phyloP scores from a whole-genome alignment of 2,329 filamentous ascomycete species.

The Ramularia endophylla region DNA sequence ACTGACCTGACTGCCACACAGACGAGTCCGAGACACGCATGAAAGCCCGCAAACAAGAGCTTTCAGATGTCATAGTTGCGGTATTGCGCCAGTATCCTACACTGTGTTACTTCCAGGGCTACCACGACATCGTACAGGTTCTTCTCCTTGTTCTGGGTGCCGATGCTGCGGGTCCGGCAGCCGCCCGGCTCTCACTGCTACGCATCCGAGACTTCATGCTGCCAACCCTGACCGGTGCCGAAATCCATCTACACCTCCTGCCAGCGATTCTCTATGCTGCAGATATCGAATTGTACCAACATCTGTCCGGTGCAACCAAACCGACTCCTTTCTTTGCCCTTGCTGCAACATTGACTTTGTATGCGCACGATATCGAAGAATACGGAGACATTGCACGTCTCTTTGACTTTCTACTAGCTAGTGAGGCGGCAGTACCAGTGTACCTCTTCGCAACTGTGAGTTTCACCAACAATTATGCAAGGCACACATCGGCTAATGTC shows the following conservation, averaged over 20 bases:
- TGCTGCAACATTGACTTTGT: conserved; percentile 89
- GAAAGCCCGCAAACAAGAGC: conserved; percentile 63
- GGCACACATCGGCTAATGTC: neutral
- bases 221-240: conserved; percentile 71
- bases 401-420: conserved; percentile 86
- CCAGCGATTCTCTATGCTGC: conserved; percentile 70
- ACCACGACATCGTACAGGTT: conserved; percentile 97
- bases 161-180: conserved; percentile 53
- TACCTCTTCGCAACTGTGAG: conserved; percentile 74
- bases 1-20: conserved; percentile 31
- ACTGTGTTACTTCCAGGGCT: conserved; percentile 96
- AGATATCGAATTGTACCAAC: conserved; percentile 65
- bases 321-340: conserved; percentile 83
- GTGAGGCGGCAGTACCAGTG: conserved; percentile 78
- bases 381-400: conserved; percentile 84
- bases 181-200: conserved; percentile 77
- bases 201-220: conserved; percentile 98
- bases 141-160: conserved; percentile 77
- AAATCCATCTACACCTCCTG: conserved; percentile 80
- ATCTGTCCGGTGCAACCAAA: conserved; percentile 38
- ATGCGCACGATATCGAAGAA: conserved; percentile 89
- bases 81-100: conserved; percentile 75
- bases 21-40: conserved; percentile 66
- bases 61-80: conserved; percentile 73
- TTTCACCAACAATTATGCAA: conserved; percentile 5